Base-by-base conservation (phyloP, 192 early-diverging fungal genomes). In the Coemansia sp. region DNA sequence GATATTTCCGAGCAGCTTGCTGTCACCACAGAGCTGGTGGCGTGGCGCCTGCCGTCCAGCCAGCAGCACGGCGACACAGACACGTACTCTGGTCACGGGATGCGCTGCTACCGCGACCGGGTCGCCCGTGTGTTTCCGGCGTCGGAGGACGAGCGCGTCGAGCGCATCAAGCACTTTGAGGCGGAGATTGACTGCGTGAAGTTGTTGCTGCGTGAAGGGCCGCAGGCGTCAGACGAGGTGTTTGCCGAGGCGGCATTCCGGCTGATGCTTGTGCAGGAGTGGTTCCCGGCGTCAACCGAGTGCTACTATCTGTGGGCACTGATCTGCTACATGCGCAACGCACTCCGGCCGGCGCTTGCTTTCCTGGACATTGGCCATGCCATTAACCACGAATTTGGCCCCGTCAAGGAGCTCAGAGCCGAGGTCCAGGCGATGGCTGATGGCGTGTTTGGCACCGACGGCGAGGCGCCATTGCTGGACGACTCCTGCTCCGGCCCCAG, bases 231-330 rank as follows among this genome's bases (percentile, higher is more conserved):
- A 12, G 59, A 43, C 28, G 68, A 75, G 4, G 58, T 71, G 31
- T 67, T 71, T 35, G 50, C 28, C 21, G 78, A 81, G 54, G 73
- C 69, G 2, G 68, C 73, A 6, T 61, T 52, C 43, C 66, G 73
- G 2, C 47, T 75, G 22, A 23, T 81, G 45, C 53, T 67, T 25
- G 73, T 81, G 28, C 78, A 75, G 24, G 78, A 81, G 32, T 62
- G 56, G 54, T 75, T 75, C 16, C 78, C 78, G 7, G 51, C 59
- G 8, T 75, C 71, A 16, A 67, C 62, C 50, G 78, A 81, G 55
- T 75, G 78, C 62, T 81, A 75, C 51, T 75, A 81, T 29, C 55
- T 81, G 58, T 75, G 64, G 72, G 78, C 68, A 4, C 62, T 81
- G 51, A 62, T 81, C 23, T 81, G 78, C 65, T 81, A 53, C 29